Percentiles rank a stretch among this genome's conserved stretches.
These are phyloP conservation scores for Betula pendula DNA, from an alignment of 306 rosid species.

Conservation along the genomic window DNA sequence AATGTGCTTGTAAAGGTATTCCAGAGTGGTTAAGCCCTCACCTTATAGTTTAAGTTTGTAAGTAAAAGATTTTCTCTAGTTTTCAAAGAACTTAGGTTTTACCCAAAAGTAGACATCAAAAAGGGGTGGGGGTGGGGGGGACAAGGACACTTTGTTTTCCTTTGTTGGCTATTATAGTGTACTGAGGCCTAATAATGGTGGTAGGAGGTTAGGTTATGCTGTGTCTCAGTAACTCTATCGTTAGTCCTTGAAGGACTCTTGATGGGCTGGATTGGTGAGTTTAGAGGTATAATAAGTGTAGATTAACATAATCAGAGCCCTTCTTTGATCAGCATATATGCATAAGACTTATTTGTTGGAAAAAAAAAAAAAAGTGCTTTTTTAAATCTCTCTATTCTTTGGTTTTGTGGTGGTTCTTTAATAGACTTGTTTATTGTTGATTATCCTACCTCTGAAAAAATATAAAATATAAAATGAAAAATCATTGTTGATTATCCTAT, in stretches of 20 bases:
- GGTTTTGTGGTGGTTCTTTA: no score
- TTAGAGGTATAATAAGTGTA: not conserved
- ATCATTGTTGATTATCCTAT: no score
- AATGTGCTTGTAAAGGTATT: not conserved
- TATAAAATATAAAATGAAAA: no score
- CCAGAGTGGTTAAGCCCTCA: not conserved
- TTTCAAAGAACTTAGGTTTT: not conserved
- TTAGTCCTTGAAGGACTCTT: not conserved
- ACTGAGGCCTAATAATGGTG: not conserved
- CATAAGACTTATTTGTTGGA: not conserved
- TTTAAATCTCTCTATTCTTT: no score
- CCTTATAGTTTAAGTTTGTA: not conserved
- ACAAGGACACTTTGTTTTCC: not conserved
- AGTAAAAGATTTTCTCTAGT: not conserved
- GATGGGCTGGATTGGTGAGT: not conserved
- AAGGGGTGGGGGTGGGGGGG: not conserved
- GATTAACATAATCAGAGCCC: not conserved
- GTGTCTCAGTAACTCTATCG: not conserved
- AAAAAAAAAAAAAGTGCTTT: no score
- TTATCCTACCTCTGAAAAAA: no score
- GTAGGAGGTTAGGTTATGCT: not conserved
- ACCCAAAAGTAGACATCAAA: not conserved
- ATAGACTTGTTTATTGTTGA: no score
- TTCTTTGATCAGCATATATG: not conserved
- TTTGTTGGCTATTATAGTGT: not conserved